Base-by-base conservation (phyloP, 192 early-diverging fungal species). In the Linnemannia schmuckeri region DNA sequence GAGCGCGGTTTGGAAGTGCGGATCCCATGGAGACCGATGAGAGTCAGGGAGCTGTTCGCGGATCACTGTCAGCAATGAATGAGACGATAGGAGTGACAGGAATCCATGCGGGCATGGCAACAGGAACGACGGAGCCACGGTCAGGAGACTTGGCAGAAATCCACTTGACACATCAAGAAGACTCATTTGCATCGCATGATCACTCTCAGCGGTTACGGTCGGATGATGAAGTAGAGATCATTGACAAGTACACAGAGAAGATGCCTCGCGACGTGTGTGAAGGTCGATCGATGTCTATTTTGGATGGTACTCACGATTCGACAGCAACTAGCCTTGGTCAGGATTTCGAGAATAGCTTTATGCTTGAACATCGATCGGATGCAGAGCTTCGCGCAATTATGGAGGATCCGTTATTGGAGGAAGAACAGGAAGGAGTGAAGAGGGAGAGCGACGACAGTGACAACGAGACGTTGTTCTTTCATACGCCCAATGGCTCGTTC, bases 21-120 rank as follows among this genome's bases (percentile, higher is more conserved):
- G 61, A 66, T 33, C 42, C 70, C 7, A 77, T 77, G 81, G 74
- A 81, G 35, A 81, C 73, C 12, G 73, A 81, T 40, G 73, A 72
- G 24, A 76, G 75, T 42, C 81, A 76, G 27, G 42, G 35, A 20
- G 73, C 70, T 3, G n/a, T 79, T 5, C 70, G 54, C 17, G 57
- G 47, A 18, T 30, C 55, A 27, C n/a, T 69, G 6, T 3, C 15
- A 15, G 9, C 40, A n/a, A 20, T 12, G 9, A 38, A 7, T 12
- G 24, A 68, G 44, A 8, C 40, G 0, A 22, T 44, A 27, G 35
- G 27, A 44, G 17, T 10, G 27, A 42, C 15, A 33, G 22, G n/a
- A 41, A 27, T 35, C 17, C 49, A 18, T 38, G 24, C 74, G 8
- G 74, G 49, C 0, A 12, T 76, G 37, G 52, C 74, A 18, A 1